These are phyloP conservation scores for Cyamopsis tetragonoloba DNA, from an alignment of 306 rosid species.

Conservation along the genomic window DNA sequence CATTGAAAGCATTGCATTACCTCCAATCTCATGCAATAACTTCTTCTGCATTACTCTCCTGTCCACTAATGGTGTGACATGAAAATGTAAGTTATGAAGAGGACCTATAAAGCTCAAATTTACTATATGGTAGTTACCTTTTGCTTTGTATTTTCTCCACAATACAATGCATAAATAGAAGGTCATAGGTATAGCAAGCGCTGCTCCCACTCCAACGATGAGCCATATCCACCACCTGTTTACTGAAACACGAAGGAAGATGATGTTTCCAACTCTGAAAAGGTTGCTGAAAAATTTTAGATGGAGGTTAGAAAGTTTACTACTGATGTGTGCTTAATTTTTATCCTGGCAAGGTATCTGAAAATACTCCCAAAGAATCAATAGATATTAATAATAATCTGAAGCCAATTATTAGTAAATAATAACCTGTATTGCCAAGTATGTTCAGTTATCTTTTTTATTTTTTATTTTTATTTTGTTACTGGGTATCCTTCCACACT, in stretches of 20 bases:
- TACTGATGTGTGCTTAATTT: not conserved
- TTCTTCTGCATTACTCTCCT: not conserved
- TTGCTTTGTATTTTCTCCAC: conserved; percentile 7
- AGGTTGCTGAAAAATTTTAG: not conserved
- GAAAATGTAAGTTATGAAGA: not conserved
- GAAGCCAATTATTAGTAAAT: not conserved
- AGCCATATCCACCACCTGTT: conserved; percentile 30
- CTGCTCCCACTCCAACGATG: conserved; percentile 15
- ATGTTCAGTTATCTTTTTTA: too few species aligned
- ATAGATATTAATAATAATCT: not conserved
- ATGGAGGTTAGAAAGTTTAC: not conserved
- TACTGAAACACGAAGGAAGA: not conserved
- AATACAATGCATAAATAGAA: conserved; percentile 1
- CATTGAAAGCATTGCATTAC: not conserved
- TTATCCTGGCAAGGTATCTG: not conserved
- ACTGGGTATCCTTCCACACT: too few species aligned
- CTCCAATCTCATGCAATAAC: conserved; percentile 19
- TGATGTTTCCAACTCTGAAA: not conserved
- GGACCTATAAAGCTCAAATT: not conserved
- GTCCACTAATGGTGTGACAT: conserved; percentile 8
- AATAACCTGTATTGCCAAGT: not conserved
- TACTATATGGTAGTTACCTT: not conserved
- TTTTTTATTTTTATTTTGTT: too few species aligned
- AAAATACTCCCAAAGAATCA: not conserved
- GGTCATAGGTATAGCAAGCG: not conserved